Base-by-base conservation (phyloP, 1,284 basidiomycete species). In the Ustilago shanxiensis region DNA sequence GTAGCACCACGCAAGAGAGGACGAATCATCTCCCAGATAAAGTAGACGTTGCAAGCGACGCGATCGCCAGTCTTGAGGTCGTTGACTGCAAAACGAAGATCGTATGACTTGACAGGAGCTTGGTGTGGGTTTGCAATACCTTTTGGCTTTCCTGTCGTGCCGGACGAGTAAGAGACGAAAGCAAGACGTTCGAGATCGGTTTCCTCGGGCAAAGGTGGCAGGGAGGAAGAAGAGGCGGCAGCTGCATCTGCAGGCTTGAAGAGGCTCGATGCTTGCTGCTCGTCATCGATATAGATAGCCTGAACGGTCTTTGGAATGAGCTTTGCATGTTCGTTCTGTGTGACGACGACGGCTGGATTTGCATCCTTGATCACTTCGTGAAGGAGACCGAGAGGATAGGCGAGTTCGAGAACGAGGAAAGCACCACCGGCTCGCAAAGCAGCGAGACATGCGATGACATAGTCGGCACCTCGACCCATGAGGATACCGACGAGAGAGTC, bases 41-140 rank as follows among this genome's bases (percentile, higher is more conserved):
- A 85, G 66, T 83, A 85, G 67, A 85, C 84, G 47, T 85, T 85
- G 70, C 84, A 85, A 33, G 84, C 84, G 9, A 85, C 84, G 14
- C 84, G 75, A 54, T 85, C 84, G 33, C 60, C 60, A 4, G 82
- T 72, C 7, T 50, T 28, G 35, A 83, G 81, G 37, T 84, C 81
- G 62, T 77, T 82, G 56, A 85, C 57, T 16, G 53, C 63, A 33
- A 85, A 85, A 33, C 84, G 81, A n/a, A 84, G 72, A 44, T 79
- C 73, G 49, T 85, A 85, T 5, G 84, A 85, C 18, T 71, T 51
- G 49, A 84, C 79, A 10, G 84, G 75, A 28, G 84, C 84, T 9
- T 81, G 76, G 50, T 85, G 82, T 33, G 84, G 84, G 54, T 85
- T 85, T 6, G 83, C 82, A 63, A 85, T 85, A 10, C 84, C 84